These are phyloP conservation scores for Leccinum broughii DNA, from an alignment of 768 basidiomycete genomes.

Conservation along the genomic window DNA sequence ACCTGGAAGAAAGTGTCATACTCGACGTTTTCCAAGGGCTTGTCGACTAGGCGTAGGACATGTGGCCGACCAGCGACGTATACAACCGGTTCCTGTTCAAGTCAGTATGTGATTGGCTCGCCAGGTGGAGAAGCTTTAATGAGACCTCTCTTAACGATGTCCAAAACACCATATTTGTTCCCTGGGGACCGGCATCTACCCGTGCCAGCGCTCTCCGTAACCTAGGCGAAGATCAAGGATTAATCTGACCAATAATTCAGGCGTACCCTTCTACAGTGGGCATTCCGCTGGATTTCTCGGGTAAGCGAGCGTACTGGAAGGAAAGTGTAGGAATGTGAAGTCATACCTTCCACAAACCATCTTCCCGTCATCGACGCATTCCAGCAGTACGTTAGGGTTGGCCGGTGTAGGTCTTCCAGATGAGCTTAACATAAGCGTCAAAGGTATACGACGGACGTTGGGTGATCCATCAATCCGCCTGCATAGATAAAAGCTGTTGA, in stretches of 20 bases:
- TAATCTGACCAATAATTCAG: not conserved
- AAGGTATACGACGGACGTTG: constrained; percentile 84
- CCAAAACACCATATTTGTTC: constrained; percentile 80
- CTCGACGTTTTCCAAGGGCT: constrained; percentile 94
- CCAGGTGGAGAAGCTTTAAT: not conserved
- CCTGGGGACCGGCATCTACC: constrained; percentile 80
- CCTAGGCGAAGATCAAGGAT: constrained; percentile 37
- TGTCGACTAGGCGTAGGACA: constrained; percentile 83
- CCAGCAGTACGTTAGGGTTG: constrained; percentile 37
- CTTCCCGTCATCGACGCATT: constrained; percentile 44
- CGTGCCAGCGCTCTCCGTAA: constrained; percentile 74
- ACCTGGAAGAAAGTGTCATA: constrained; percentile 38
- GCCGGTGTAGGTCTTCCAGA: constrained; percentile 30
- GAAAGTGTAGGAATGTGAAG: not conserved
- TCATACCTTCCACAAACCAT: constrained; percentile 78
- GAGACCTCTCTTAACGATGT: constrained; percentile 89
- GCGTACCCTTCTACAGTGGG: constrained; percentile 78
- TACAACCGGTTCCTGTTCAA: constrained; percentile 81
- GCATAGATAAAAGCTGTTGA: constrained; percentile 3
- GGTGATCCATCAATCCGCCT: constrained; percentile 92
- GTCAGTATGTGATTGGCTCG: not conserved
- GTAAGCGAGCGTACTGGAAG: constrained; percentile 25
- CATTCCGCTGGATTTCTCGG: constrained; percentile 70
- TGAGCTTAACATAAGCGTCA: constrained; percentile 46
- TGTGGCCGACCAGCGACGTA: constrained; percentile 87